These are phyloP conservation scores for Fusarium nisikadoi DNA, from an alignment of 2,329 filamentous ascomycete genomes.

Conservation along the genomic window DNA sequence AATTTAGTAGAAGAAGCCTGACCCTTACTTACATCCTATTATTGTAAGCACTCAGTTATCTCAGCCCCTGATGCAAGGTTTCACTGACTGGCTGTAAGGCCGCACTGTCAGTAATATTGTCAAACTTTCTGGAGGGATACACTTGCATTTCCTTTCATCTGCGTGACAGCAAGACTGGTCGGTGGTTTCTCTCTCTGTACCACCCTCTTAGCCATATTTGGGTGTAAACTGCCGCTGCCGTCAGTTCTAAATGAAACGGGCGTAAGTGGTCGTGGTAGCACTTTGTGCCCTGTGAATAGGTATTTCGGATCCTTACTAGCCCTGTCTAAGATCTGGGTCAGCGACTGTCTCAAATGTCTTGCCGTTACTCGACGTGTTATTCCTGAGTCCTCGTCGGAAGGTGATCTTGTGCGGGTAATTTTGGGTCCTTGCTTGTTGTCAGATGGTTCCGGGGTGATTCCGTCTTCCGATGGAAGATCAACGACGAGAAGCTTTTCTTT, in stretches of 20 bases:
- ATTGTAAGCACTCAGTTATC: background rate
- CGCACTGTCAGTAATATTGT: background rate
- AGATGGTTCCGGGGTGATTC: background rate
- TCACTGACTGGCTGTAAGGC: background rate
- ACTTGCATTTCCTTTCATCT: slow-evolving; percentile 10
- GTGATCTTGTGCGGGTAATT: background rate
- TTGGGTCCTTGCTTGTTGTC: background rate
- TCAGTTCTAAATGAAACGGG: background rate
- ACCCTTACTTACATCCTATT: background rate
- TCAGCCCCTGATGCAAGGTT: background rate
- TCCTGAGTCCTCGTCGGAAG: background rate
- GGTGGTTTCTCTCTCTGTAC: background rate
- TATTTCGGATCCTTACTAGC: background rate
- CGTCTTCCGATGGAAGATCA: background rate
- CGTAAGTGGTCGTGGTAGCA: background rate
- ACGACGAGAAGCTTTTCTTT: background rate
- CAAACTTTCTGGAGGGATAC: background rate
- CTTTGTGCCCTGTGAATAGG: background rate
- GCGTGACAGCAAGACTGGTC: background rate
- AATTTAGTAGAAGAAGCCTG: background rate
- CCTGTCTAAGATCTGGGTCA: background rate
- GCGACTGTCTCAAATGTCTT: background rate
- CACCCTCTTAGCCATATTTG: background rate
- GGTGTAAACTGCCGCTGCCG: background rate
- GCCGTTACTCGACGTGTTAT: background rate